A percentile compares a stretch with the other conserved stretches of the same genome.
Evolutionary conservation across 164 flowering plant genomes (phyloP).

Genomic region (Brasenia schreberi): DNA sequence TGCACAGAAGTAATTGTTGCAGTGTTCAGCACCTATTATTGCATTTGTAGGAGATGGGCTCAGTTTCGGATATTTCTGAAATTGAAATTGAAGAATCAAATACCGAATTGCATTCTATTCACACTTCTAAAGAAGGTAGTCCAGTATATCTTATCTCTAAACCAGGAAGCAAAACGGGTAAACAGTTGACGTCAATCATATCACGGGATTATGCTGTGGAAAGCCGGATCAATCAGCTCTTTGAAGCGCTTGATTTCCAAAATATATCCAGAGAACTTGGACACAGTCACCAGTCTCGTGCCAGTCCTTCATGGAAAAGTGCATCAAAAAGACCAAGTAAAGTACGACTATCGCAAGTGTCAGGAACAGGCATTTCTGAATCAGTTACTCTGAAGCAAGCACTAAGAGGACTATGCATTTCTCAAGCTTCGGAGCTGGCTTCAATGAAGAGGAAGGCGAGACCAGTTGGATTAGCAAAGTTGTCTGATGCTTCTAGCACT

Average conservation of each 20-base stretch:
- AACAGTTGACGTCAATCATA: slow-evolving; percentile 7
- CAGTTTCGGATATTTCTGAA: slow-evolving; percentile 32
- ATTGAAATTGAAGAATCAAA: slow-evolving; percentile 28
- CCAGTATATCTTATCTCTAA: slow-evolving; percentile 9
- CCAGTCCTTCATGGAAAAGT: slow-evolving; percentile 24
- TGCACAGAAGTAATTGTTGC: not conserved
- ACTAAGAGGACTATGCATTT: slow-evolving; percentile 70
- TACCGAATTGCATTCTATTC: slow-evolving; percentile 22
- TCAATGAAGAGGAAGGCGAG: slow-evolving; percentile 55
- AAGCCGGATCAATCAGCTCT: slow-evolving; percentile 52
- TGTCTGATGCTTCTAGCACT: slow-evolving; percentile 46
- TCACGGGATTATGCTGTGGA: slow-evolving; percentile 31
- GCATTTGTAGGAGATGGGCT: slow-evolving; percentile 20
- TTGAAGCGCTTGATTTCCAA: slow-evolving; percentile 39
- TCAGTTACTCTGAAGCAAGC: slow-evolving; percentile 79
- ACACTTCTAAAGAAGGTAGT: slow-evolving; percentile 9
- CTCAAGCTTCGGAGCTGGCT: slow-evolving; percentile 96
- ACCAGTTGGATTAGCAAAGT: slow-evolving; percentile 26
- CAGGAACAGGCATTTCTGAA: slow-evolving; percentile 66
- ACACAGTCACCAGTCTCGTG: slow-evolving; percentile 15
- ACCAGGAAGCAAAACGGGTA: slow-evolving; percentile 14
- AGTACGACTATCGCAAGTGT: slow-evolving; percentile 30
- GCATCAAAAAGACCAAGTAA: slow-evolving; percentile 60
- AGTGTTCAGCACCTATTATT: too few species aligned
- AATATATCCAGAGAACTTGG: slow-evolving; percentile 18